Base-by-base conservation (phyloP, 805 yeast genomes). In the Ogataea philodendri region DNA sequence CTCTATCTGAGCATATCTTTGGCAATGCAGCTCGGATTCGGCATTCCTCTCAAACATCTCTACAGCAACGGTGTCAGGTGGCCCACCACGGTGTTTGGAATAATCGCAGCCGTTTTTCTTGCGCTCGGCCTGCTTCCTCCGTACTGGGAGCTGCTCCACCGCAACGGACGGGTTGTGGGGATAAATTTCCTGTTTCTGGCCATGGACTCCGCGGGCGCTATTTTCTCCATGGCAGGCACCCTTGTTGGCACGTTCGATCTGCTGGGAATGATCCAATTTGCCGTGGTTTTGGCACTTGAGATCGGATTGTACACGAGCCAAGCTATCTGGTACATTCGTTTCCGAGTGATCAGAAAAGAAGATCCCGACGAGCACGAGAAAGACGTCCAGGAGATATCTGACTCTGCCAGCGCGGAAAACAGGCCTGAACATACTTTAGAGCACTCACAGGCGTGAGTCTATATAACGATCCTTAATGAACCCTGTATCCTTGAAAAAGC, bases 121-220 rank as follows among this genome's bases (percentile, higher is more conserved):
- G 78, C 77, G 0, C 24, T 65, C 13, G 81, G 81, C 2, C 56
- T 75, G 15, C 47, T 75, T 10, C 80, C 80, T 1, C 81, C 81
- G 9, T 74, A 74, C 48, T 70, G 68, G 44, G 81, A 75, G 53
- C 55, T 74, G 20, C 64, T 66, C 6, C 74, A 73, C 48, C 55
- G 80, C 41, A 48, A 62, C 32, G 81, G 81, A 4, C 51, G 76
- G 33, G 78, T 75, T 8, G 62, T 75, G 15, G 81, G 97, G 0
- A 82, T 90, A 52, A 88, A 88, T 55, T 88, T 90, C 52, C 47
- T 83, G 3, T 90, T 90, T 45, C 66, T 90, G 39, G 51, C 69
- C 5, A 62, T 89, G 63, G 97, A 90, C 57, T 74, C 84, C 4
- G 44, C 74, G 16, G 97, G 97, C 7, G 96, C 97, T 0, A 62